phyloP scores from a whole-genome alignment of 2,329 filamentous ascomycete species.

The Dothidotthia symphoricarpi region DNA sequence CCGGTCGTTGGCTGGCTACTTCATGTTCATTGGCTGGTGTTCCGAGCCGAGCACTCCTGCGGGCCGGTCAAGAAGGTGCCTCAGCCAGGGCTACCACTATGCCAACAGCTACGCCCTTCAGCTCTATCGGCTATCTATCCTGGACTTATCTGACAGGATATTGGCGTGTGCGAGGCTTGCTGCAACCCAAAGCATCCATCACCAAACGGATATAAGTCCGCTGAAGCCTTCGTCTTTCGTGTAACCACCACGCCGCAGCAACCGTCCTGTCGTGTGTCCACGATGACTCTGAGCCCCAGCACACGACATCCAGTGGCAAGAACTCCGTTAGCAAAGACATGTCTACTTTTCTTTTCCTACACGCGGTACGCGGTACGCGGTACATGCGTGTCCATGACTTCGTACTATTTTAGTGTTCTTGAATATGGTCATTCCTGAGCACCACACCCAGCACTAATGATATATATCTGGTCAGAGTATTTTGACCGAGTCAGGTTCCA shows the following conservation, averaged over 20 bases:
- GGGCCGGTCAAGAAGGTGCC: slow-evolving; percentile 25
- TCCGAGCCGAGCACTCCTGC: slow-evolving; percentile 12
- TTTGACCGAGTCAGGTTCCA: too few species aligned
- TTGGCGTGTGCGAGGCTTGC: too few species aligned
- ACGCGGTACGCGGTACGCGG: slow-evolving; percentile 2
- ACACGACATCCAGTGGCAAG: slow-evolving; percentile 23
- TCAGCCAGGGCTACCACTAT: slow-evolving; percentile 27
- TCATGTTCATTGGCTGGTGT: slow-evolving; percentile 17
- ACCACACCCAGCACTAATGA: slow-evolving; percentile 32
- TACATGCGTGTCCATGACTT: slow-evolving; percentile 27
- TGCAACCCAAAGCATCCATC: slow-evolving; percentile 7
- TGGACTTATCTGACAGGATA: too few species aligned
- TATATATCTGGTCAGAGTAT: too few species aligned
- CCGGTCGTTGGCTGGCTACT: slow-evolving; percentile 28
- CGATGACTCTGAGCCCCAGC: slow-evolving; percentile 16
- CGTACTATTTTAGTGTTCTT: too few species aligned
- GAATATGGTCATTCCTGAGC: too few species aligned
- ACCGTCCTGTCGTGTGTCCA: slow-evolving; percentile 31
- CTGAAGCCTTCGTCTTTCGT: slow-evolving; percentile 22
- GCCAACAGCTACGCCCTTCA: slow-evolving; percentile 13
- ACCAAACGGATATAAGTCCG: slow-evolving; percentile 20
- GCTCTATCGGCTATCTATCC: slow-evolving; percentile 13
- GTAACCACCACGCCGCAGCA: slow-evolving; percentile 27
- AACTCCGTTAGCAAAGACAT: too few species aligned
- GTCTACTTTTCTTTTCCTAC: too few species aligned